Conservation (phyloP, 306 rosid species). For the Astragalus glycyphyllos region DNA sequence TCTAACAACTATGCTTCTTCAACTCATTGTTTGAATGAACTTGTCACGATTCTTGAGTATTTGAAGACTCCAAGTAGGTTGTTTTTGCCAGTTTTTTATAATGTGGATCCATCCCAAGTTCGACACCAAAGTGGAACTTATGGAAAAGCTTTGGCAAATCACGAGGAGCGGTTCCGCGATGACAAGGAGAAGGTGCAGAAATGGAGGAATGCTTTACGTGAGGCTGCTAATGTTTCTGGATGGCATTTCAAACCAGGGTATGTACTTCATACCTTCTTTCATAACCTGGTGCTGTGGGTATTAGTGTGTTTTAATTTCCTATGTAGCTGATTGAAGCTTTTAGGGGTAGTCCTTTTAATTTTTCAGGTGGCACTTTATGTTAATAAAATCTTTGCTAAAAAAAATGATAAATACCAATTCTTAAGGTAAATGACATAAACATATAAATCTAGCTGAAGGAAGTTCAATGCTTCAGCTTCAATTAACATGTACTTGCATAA, state of each 20-base stretch:
- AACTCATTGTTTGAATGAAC: constrained; percentile 21
- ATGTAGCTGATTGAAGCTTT: no score
- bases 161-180: neutral
- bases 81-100: constrained; percentile 11
- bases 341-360: no score
- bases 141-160: neutral
- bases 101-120: constrained; percentile 12
- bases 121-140: neutral
- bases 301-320: no score
- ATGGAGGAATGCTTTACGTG: constrained; percentile 16
- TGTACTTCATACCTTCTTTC: neutral
- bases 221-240: constrained; percentile 1
- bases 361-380: no score
- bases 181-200: neutral
- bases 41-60: neutral
- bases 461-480: no score
- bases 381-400: no score
- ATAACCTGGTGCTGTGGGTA: no score
- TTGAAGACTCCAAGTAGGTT: neutral
- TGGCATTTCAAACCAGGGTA: constrained; percentile 24
- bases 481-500: no score
- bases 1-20: constrained; percentile 21
- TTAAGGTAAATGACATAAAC: no score
- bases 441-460: no score
- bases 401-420: no score